A percentile compares a stretch with the other conserved stretches of the same genome.
Conservation (phyloP, 768 basidiomycete genomes). For the Rhodotorula paludigena region DNA sequence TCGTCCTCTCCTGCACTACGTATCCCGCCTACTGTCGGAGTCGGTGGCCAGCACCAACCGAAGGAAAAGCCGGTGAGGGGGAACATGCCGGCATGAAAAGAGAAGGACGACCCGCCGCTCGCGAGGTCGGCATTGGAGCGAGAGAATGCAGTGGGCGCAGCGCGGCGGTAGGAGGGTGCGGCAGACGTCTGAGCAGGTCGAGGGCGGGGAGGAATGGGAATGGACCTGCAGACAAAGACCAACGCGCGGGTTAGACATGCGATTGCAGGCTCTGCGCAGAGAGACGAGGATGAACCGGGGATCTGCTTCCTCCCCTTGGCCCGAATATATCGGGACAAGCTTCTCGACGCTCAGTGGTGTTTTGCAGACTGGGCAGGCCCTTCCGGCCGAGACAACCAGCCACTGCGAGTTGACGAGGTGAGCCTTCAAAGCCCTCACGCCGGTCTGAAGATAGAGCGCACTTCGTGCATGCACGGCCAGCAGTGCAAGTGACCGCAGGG, state of each 20-base stretch:
- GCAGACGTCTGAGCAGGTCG: background rate
- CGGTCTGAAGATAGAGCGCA: background rate
- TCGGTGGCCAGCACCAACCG: conserved; percentile 13
- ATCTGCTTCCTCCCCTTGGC: background rate
- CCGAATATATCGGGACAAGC: conserved; percentile 20
- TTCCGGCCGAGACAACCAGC: conserved; percentile 17
- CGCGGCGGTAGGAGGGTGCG: background rate
- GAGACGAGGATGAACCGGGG: background rate
- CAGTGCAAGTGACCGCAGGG: conserved; percentile 23
- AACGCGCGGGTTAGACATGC: background rate
- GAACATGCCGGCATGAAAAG: conserved; percentile 21
- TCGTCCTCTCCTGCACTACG: background rate
- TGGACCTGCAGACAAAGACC: background rate
- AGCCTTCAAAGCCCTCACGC: too few species aligned
- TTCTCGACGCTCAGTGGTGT: background rate
- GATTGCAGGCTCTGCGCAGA: too few species aligned
- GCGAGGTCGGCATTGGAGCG: background rate
- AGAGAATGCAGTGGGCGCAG: background rate
- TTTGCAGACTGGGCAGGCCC: conserved; percentile 20
- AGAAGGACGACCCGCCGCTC: background rate
- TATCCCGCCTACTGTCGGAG: too few species aligned
- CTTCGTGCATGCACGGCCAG: conserved; percentile 28
- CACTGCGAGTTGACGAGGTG: background rate
- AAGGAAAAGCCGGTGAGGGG: conserved; percentile 16
- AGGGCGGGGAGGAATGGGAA: conserved; percentile 18